Conservation (phyloP, 331 rosid genomes). For the Erythrophleum ivorense region DNA sequence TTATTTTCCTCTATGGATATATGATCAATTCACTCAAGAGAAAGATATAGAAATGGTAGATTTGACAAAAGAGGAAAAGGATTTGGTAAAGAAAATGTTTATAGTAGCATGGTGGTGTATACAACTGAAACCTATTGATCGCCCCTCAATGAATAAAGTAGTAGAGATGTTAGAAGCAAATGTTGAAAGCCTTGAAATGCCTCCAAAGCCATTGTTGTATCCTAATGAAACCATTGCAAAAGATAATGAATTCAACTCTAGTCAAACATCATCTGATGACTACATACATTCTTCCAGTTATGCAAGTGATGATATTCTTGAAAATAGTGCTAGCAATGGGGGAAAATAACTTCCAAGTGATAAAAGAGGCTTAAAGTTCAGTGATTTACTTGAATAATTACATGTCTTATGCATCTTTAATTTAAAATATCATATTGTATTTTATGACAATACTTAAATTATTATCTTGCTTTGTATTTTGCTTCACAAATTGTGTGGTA, state of each 20-base stretch:
- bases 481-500: background rate
- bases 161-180: constrained; percentile 26
- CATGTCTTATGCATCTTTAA: background rate
- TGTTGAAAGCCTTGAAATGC: background rate
- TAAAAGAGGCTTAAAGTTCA: background rate
- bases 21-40: constrained; percentile 30
- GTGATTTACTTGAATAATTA: no score
- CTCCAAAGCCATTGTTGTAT: background rate
- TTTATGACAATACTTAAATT: background rate
- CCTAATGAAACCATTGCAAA: background rate
- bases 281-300: background rate
- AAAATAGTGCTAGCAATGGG: no score
- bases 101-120: constrained; percentile 47
- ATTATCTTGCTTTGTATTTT: background rate
- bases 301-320: background rate
- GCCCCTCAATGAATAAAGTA: constrained; percentile 15
- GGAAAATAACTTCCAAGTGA: background rate
- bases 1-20: constrained; percentile 41
- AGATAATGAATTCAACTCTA: background rate
- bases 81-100: constrained; percentile 35
- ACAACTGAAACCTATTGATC: constrained; percentile 38
- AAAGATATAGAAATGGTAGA: constrained; percentile 25
- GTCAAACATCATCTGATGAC: background rate
- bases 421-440: background rate
- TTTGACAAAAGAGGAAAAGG: constrained; percentile 33